Evolutionary conservation across 805 yeast species (phyloP).

Genomic region (Metschnikowia drakensbergensis): DNA sequence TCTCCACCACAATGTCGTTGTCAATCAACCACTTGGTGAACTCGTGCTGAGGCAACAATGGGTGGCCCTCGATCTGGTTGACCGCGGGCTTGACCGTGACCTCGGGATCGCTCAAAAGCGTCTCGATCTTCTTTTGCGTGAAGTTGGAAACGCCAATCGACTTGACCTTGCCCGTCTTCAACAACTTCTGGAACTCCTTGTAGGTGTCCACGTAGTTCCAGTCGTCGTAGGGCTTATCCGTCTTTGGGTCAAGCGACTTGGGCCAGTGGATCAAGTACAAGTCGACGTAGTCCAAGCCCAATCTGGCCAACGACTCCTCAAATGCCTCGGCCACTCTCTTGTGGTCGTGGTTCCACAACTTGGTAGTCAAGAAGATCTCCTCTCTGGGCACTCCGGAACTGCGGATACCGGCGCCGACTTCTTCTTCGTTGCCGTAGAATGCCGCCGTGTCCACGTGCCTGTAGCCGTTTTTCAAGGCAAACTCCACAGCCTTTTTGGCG

Average conservation of each 20-base stretch:
- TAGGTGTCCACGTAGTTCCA: slow-evolving; percentile 31
- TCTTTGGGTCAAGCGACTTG: slow-evolving; percentile 11
- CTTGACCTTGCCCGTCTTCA: slow-evolving; percentile 18
- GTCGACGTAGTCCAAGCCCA: slow-evolving; percentile 19
- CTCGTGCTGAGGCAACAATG: slow-evolving; percentile 18
- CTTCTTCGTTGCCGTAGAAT: slow-evolving; percentile 62
- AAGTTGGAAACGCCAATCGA: slow-evolving; percentile 20
- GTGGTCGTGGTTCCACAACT: slow-evolving; percentile 17
- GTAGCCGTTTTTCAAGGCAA: slow-evolving; percentile 65
- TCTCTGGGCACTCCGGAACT: slow-evolving; percentile 15
- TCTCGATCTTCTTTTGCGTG: slow-evolving; percentile 13
- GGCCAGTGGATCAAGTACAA: slow-evolving; percentile 21
- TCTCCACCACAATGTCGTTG: slow-evolving; percentile 14
- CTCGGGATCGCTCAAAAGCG: slow-evolving; percentile 16
- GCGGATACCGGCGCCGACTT: slow-evolving; percentile 60
- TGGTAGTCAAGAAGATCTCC: slow-evolving; percentile 19
- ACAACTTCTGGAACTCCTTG: slow-evolving; percentile 30
- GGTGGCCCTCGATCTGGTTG: slow-evolving; percentile 21
- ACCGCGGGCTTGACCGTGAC: slow-evolving; percentile 19
- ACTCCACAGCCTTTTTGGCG: slow-evolving; percentile 52
- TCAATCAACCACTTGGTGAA: slow-evolving; percentile 14
- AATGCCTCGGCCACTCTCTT: slow-evolving; percentile 11
- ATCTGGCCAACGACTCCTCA: slow-evolving; percentile 15
- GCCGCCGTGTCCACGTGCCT: slow-evolving; percentile 78
- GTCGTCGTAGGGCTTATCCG: slow-evolving; percentile 10